Evolutionary conservation across 257 asterid species (phyloP).

Genomic region (Nicotiana undulata): DNA sequence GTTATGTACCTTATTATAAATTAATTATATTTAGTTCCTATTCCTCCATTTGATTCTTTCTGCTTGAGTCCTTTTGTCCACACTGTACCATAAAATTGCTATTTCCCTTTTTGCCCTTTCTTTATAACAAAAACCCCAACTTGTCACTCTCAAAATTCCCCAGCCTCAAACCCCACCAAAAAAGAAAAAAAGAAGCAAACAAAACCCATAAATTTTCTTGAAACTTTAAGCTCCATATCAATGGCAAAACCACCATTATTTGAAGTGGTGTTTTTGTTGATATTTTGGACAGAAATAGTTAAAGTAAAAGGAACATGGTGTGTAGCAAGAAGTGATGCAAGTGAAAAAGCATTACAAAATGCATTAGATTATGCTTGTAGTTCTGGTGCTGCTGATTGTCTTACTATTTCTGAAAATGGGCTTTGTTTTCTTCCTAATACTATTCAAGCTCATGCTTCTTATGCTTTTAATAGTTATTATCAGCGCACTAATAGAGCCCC

Average conservation of each 20-base stretch:
- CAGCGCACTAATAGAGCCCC: slow-evolving; percentile 68
- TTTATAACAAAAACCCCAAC: background rate
- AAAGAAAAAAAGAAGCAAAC: background rate
- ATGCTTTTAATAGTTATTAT: slow-evolving; percentile 73
- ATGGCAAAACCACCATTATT: slow-evolving; percentile 21
- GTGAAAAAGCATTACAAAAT: slow-evolving; percentile 47
- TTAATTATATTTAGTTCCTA: background rate
- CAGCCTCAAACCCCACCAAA: background rate
- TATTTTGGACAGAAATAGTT: background rate
- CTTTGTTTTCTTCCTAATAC: slow-evolving; percentile 78
- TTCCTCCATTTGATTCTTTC: slow-evolving; percentile 15
- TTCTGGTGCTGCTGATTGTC: slow-evolving; percentile 80
- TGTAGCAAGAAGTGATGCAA: slow-evolving; percentile 73
- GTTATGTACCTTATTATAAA: background rate
- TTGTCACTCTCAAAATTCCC: background rate
- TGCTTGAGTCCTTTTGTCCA: background rate
- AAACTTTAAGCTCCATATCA: background rate
- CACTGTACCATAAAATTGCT: background rate
- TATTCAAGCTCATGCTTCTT: slow-evolving; percentile 77
- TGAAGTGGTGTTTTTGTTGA: slow-evolving; percentile 9
- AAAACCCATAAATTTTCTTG: background rate
- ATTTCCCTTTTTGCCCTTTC: background rate
- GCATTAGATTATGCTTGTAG: slow-evolving; percentile 79
- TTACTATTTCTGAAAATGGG: slow-evolving; percentile 54
- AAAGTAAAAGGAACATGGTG: slow-evolving; percentile 59